These are phyloP conservation scores for Penicillium nordicum DNA, from an alignment of 2,329 filamentous ascomycete species.

Conservation along the genomic window DNA sequence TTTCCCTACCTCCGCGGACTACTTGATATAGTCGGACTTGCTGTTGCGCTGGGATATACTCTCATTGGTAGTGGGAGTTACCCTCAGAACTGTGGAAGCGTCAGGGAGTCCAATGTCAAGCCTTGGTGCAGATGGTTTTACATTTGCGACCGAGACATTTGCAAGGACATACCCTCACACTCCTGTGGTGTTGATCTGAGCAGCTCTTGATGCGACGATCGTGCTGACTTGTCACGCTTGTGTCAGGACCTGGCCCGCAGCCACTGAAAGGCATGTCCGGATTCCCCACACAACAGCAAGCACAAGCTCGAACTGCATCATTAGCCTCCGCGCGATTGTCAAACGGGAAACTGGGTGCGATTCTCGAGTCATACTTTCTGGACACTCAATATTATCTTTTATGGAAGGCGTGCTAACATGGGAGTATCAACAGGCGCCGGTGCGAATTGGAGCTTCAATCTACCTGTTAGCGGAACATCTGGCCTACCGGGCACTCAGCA, in stretches of 20 bases:
- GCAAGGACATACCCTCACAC: slow-evolving; percentile 15
- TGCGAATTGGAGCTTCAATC: slow-evolving; percentile 57
- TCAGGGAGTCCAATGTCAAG: slow-evolving; percentile 21
- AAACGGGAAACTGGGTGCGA: slow-evolving; percentile 54
- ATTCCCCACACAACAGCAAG: slow-evolving; percentile 53
- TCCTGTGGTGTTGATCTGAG: slow-evolving; percentile 9
- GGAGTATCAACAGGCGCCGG: slow-evolving; percentile 44
- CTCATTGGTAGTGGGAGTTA: neutral
- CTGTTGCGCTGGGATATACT: slow-evolving; percentile 10
- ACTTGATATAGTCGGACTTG: neutral
- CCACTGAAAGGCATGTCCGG: slow-evolving; percentile 52
- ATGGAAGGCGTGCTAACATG: slow-evolving; percentile 23
- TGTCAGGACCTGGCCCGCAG: slow-evolving; percentile 49
- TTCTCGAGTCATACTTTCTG: neutral
- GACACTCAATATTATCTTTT: neutral
- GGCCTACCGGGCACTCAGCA: slow-evolving; percentile 51
- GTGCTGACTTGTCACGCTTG: slow-evolving; percentile 16
- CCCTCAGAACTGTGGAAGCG: neutral
- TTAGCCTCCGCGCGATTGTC: slow-evolving; percentile 50
- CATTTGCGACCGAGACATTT: slow-evolving; percentile 26
- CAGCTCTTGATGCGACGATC: slow-evolving; percentile 18
- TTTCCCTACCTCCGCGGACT: slow-evolving; percentile 2
- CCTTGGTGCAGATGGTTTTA: slow-evolving; percentile 13
- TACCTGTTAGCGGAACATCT: slow-evolving; percentile 52
- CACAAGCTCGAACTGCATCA: slow-evolving; percentile 46